phyloP scores from a whole-genome alignment of 768 basidiomycete species.

The Mrakia gelida region DNA sequence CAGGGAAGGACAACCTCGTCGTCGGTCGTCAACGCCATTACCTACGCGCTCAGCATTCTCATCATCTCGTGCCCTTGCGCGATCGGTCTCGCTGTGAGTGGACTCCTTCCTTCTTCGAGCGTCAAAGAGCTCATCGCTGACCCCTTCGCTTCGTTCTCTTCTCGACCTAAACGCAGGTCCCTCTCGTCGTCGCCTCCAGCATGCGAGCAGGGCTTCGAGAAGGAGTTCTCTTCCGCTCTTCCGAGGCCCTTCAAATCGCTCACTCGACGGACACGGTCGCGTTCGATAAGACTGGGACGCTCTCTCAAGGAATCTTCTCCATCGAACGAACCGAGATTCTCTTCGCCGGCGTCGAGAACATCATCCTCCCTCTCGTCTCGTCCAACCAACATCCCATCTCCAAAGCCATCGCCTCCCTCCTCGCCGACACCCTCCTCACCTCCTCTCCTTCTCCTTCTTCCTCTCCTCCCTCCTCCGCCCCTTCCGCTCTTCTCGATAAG shows the following conservation, averaged over 20 bases:
- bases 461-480: not conserved
- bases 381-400: constrained; percentile 35
- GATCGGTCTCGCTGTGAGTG: constrained; percentile 9
- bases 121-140: too few species aligned
- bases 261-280: constrained; percentile 1
- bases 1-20: constrained; percentile 37
- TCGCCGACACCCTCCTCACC: constrained; percentile 1
- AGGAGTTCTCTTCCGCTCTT: constrained; percentile 12
- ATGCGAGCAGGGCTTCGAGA: not conserved
- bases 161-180: not conserved
- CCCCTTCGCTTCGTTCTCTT: too few species aligned
- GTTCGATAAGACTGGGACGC: constrained; percentile 31
- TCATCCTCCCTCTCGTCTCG: constrained; percentile 4
- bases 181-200: constrained; percentile 13
- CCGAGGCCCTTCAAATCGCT: constrained; percentile 31
- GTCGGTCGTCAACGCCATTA: constrained; percentile 45
- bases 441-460: constrained; percentile 30
- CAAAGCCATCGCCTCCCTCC: constrained; percentile 41
- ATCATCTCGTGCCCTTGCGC: constrained; percentile 19
- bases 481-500: too few species aligned
- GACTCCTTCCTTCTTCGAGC: too few species aligned
- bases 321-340: not conserved
- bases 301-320: constrained; percentile 21
- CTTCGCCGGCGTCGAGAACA: not conserved
- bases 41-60: constrained; percentile 26